These are phyloP conservation scores for Tetrapisispora fleetii DNA, from an alignment of 805 yeast species.

Conservation along the genomic window DNA sequence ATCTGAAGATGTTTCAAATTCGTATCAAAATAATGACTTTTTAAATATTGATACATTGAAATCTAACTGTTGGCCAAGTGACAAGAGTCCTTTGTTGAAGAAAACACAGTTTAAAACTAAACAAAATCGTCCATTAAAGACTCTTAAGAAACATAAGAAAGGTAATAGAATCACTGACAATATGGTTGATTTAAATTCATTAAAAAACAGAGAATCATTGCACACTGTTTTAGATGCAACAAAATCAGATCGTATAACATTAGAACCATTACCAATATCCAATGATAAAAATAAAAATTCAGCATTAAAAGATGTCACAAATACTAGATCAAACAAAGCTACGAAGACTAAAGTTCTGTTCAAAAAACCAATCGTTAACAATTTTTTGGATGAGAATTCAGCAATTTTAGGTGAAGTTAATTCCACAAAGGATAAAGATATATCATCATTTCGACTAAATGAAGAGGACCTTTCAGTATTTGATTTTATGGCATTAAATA, in stretches of 20 bases:
- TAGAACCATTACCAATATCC: not conserved
- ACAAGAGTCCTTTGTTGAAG: conserved; percentile 1
- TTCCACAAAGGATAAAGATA: conserved; percentile 1
- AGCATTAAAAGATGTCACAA: conserved; percentile 7
- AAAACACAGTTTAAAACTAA: not conserved
- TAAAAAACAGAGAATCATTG: not conserved
- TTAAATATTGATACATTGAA: not conserved
- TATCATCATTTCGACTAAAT: conserved; percentile 15
- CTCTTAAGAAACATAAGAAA: not conserved
- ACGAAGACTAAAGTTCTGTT: conserved; percentile 12
- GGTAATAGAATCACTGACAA: not conserved
- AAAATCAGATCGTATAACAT: not conserved
- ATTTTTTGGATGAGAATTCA: conserved; percentile 17
- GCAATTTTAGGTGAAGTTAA: conserved; percentile 6
- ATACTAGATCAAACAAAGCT: not conserved
- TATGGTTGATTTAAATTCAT: not conserved
- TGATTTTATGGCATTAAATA: conserved; percentile 30
- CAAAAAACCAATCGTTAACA: conserved; percentile 25
- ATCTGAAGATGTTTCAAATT: not conserved
- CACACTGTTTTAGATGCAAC: not conserved
- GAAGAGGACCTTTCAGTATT: conserved; percentile 33
- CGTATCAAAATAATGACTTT: not conserved
- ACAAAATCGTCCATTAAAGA: too few relatives aligned
- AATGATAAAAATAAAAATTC: not conserved
- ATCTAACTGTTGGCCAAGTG: not conserved